A percentile compares a stretch with the other conserved stretches of the same genome.
phyloP scores from a whole-genome alignment of 2,329 filamentous ascomycete species.

The Grosmannia clavigera region DNA sequence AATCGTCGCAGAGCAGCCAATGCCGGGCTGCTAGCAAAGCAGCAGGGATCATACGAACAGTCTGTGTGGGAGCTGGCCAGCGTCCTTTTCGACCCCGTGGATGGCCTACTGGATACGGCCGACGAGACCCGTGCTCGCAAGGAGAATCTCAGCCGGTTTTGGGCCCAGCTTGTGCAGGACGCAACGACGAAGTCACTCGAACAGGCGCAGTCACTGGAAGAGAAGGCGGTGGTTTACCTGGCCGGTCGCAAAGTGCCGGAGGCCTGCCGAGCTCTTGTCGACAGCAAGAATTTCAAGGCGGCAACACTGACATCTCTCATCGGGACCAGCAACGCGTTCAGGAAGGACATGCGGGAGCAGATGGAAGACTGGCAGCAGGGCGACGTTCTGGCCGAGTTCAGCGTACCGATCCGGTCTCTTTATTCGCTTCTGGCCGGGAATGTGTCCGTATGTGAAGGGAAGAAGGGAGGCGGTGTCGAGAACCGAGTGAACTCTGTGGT shows the following conservation, averaged over 20 bases:
- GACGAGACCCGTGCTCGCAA: slow-evolving; percentile 33
- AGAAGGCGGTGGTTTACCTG: slow-evolving; percentile 71
- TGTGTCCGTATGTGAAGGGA: slow-evolving; percentile 69
- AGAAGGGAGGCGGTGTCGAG: slow-evolving; percentile 59
- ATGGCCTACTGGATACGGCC: slow-evolving; percentile 27
- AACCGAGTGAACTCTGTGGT: slow-evolving; percentile 70
- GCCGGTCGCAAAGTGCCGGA: slow-evolving; percentile 69
- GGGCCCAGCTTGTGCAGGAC: slow-evolving; percentile 53
- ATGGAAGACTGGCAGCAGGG: slow-evolving; percentile 74
- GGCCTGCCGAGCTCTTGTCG: slow-evolving; percentile 68
- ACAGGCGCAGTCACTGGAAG: slow-evolving; percentile 54
- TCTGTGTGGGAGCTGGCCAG: slow-evolving; percentile 76
- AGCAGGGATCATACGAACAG: slow-evolving; percentile 45
- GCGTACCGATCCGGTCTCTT: slow-evolving; percentile 68
- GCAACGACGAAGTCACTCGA: slow-evolving; percentile 36
- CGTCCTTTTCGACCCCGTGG: slow-evolving; percentile 69
- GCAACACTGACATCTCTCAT: slow-evolving; percentile 47
- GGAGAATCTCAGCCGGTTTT: slow-evolving; percentile 54
- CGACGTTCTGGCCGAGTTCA: slow-evolving; percentile 78
- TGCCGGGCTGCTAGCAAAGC: slow-evolving; percentile 22
- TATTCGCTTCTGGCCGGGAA: slow-evolving; percentile 87
- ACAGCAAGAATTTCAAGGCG: slow-evolving; percentile 53
- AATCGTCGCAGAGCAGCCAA: slow-evolving; percentile 17
- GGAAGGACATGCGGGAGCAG: slow-evolving; percentile 66
- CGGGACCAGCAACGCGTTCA: slow-evolving; percentile 56